Percentiles rank a stretch among this genome's conserved stretches.
These are phyloP conservation scores for Xylaria sp. DNA, from an alignment of 2,329 filamentous ascomycete species.

Conservation along the genomic window DNA sequence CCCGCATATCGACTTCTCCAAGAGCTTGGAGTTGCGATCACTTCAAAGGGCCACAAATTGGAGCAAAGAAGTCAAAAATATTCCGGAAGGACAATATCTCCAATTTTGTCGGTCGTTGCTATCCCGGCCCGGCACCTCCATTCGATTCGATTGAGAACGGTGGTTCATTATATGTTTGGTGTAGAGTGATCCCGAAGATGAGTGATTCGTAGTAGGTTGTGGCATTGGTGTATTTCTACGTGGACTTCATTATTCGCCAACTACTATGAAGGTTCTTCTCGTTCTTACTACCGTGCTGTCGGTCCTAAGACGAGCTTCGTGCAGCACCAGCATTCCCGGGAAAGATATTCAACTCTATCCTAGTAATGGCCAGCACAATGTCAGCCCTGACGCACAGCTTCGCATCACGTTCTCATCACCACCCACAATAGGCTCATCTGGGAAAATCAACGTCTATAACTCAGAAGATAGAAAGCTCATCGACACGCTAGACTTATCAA, in stretches of 20 bases:
- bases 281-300: not conserved
- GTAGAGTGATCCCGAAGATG: not conserved
- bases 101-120: conserved; percentile 10
- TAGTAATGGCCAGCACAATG: conserved; percentile 4
- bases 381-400: conserved; percentile 13
- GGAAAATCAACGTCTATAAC: conserved; percentile 16
- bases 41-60: not conserved
- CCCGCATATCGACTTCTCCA: conserved; percentile 1
- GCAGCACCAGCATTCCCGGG: not conserved
- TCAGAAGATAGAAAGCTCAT: conserved; percentile 10
- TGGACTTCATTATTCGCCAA: not conserved
- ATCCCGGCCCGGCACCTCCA: not conserved
- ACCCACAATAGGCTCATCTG: conserved; percentile 9
- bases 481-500: conserved; percentile 12
- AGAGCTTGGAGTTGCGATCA: not conserved
- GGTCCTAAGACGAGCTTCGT: not conserved
- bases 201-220: not conserved
- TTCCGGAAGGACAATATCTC: conserved; percentile 3
- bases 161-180: not conserved
- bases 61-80: not conserved
- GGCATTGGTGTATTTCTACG: too few relatives aligned
- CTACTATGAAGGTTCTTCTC: conserved; percentile 2
- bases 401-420: conserved; percentile 10
- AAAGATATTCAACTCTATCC: conserved; percentile 8
- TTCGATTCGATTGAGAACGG: not conserved